phyloP scores from a whole-genome alignment of 1,139 yeast genomes.

The Zygosaccharomyces sapae region DNA sequence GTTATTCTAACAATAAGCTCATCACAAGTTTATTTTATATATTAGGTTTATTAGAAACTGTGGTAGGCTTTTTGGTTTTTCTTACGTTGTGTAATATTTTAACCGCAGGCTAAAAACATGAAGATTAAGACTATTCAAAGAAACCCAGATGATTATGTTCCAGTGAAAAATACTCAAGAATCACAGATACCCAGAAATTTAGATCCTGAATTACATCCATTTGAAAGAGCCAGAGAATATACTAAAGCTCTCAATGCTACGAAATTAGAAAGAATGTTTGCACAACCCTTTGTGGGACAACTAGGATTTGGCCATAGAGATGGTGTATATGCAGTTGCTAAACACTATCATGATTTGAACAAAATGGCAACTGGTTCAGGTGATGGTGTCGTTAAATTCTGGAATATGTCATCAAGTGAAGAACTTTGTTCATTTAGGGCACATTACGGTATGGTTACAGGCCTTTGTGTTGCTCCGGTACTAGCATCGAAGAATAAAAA shows the following conservation, averaged over 20 bases:
- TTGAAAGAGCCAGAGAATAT: constrained; percentile 94
- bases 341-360: constrained; percentile 64
- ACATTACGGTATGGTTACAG: constrained; percentile 87
- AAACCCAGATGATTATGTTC: constrained; percentile 86
- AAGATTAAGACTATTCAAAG: constrained; percentile 88
- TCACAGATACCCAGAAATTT: constrained; percentile 83
- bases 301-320: constrained; percentile 93
- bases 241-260: constrained; percentile 94
- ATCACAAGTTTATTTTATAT: constrained; percentile 11
- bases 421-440: constrained; percentile 79
- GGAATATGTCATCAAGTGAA: constrained; percentile 74
- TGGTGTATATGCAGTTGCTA: constrained; percentile 88
- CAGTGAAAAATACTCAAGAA: constrained; percentile 86
- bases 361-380: constrained; percentile 89
- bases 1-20: constrained; percentile 9
- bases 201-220: constrained; percentile 93
- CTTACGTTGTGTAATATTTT: not conserved
- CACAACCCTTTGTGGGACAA: constrained; percentile 95
- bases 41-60: not conserved
- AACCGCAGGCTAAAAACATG: constrained; percentile 35
- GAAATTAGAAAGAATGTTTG: constrained; percentile 92
- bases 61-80: not conserved
- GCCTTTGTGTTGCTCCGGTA: constrained; percentile 56
- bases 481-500: constrained; percentile 40
- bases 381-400: constrained; percentile 89